Evolutionary conservation across 805 yeast genomes (phyloP), one percentile per base, ranked within the genome.

Genomic region (Wickerhamiella sorbophila): DNA sequence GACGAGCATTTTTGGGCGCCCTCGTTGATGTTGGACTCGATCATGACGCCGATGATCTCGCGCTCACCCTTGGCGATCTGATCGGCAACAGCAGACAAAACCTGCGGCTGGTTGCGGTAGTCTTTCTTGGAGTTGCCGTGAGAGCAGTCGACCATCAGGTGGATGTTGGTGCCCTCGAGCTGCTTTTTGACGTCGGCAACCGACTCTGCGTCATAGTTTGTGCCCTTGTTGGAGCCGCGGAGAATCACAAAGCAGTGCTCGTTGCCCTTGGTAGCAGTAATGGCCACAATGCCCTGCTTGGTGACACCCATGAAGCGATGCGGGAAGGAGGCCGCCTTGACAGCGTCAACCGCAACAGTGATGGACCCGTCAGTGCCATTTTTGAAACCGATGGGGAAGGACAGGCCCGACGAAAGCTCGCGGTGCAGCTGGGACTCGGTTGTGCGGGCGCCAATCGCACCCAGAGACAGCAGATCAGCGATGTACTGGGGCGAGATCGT

Each of bases 391-490:
- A 88, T 77, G 45, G 98, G 98, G 88, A 88, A 88, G n/a, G 95
- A 83, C 47, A 91, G 71, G 41, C 98, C 98, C 6, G 96, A 87
- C 17, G 97, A 94, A 54, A 88, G 75, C 66, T 88, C 98, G 66
- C 98, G 79, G 69, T 88, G 98, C 47, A 88, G 74, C 65, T 88
- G 98, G 35, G 96, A 88, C 67, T 88, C 98, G 38, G 98, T 88
- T 45, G 98, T 88, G 70, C 98, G 79, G 44, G 98, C 98, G 59
- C 98, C 98, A 64, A 88, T 87, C 46, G 98, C 98, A 57, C 98
- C 98, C 52, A 88, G 77, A 27, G 94, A 80, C 51, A 88, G 71
- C 53, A 87, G 71, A 62, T 91, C 98, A 20, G 88, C 78, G 52
- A 88, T 72, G 72, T 73, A 88, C 71, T 88, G 98, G 16, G 98